phyloP scores from a whole-genome alignment of 495 filamentous ascomycete species.

The Elaphomyces granulatus region DNA sequence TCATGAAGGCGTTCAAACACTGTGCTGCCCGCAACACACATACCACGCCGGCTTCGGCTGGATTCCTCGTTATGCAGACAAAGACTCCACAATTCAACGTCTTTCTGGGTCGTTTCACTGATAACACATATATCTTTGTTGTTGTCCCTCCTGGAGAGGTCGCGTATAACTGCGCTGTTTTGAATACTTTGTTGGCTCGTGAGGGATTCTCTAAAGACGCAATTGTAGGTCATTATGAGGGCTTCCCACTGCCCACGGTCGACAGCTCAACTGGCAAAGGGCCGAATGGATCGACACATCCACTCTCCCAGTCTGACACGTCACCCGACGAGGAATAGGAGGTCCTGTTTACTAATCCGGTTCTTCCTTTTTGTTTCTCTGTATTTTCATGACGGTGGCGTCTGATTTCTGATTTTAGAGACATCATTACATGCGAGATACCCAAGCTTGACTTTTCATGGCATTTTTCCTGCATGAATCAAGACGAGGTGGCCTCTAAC shows the following conservation, averaged over 20 bases:
- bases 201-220: slow-evolving; percentile 52
- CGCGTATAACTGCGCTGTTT: slow-evolving; percentile 70
- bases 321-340: not conserved
- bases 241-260: slow-evolving; percentile 28
- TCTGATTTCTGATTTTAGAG: not conserved
- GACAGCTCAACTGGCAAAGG: slow-evolving; percentile 19
- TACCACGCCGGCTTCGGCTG: slow-evolving; percentile 36
- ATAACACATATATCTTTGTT: slow-evolving; percentile 90
- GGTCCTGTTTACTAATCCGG: slow-evolving; percentile 3
- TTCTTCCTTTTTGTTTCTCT: slow-evolving; percentile 5
- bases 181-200: slow-evolving; percentile 77
- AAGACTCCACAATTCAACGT: slow-evolving; percentile 68
- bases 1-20: slow-evolving; percentile 96
- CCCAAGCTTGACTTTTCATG: not conserved
- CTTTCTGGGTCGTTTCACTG: slow-evolving; percentile 84
- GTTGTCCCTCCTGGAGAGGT: slow-evolving; percentile 79
- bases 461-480: not conserved
- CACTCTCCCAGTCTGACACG: not conserved
- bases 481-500: not conserved
- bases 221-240: slow-evolving; percentile 24
- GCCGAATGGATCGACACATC: slow-evolving; percentile 7
- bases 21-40: slow-evolving; percentile 45
- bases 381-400: slow-evolving; percentile 1
- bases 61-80: slow-evolving; percentile 52
- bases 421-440: not conserved